A percentile compares a stretch with the other conserved stretches of the same genome.
Evolutionary conservation across 1,284 basidiomycete genomes (phyloP).

Genomic region (Coniophora puteana): DNA sequence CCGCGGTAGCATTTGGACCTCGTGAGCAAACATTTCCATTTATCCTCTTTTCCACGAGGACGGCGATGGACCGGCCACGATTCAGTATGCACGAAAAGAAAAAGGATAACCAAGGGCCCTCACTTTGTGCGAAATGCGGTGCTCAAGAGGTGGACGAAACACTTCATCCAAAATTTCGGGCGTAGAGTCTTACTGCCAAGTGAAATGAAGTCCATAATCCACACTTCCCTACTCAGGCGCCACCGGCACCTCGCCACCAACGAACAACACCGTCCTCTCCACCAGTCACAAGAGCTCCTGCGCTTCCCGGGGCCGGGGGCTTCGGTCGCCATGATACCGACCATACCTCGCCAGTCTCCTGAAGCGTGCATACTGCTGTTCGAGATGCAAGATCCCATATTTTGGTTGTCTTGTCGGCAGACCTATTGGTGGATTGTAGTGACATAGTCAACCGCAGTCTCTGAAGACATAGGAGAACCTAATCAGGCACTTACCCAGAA

Average conservation of each 20-base stretch:
- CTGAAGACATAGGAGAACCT: neutral
- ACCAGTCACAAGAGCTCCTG: slow-evolving; percentile 73
- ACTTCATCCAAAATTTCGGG: too few relatives aligned
- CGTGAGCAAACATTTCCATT: too few relatives aligned
- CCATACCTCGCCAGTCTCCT: slow-evolving; percentile 84
- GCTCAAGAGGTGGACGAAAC: too few relatives aligned
- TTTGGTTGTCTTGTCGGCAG: slow-evolving; percentile 82
- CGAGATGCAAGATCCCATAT: slow-evolving; percentile 85
- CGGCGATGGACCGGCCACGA: too few relatives aligned
- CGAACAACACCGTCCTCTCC: slow-evolving; percentile 77
- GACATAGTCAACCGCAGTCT: neutral
- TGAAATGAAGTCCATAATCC: too few relatives aligned
- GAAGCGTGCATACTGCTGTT: slow-evolving; percentile 71
- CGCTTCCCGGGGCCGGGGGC: slow-evolving; percentile 45
- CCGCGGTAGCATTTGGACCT: too few relatives aligned
- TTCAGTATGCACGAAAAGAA: too few relatives aligned
- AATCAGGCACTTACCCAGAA: slow-evolving; percentile 62
- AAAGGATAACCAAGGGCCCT: too few relatives aligned
- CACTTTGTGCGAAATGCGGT: too few relatives aligned
- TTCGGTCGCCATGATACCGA: slow-evolving; percentile 78
- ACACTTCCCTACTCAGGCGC: too few relatives aligned
- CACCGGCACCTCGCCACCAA: slow-evolving; percentile 73
- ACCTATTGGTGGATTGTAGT: slow-evolving; percentile 46
- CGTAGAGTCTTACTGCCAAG: too few relatives aligned
- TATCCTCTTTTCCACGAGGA: too few relatives aligned